Conservation (phyloP, 805 yeast species). For the Kockiozyma suomiensis region DNA sequence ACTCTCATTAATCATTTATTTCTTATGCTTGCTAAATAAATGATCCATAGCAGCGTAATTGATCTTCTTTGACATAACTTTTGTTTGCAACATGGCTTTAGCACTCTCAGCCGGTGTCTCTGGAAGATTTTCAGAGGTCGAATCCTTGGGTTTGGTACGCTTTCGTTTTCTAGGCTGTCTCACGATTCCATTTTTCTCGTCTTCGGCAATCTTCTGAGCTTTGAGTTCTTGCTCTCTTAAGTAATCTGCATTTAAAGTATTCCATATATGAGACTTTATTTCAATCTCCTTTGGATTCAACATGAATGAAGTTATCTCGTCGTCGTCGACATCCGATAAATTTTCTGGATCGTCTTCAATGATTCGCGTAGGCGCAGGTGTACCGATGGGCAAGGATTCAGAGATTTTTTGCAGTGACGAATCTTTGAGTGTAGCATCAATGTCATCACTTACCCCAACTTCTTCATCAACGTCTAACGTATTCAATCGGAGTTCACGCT, state of each 20-base stretch:
- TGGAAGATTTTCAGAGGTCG: slow-evolving; percentile 45
- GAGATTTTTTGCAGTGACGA: slow-evolving; percentile 35
- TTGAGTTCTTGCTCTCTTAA: slow-evolving; percentile 83
- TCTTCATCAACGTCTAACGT: slow-evolving; percentile 10
- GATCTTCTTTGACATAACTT: slow-evolving; percentile 82
- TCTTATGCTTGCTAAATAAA: slow-evolving; percentile 36
- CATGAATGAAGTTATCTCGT: slow-evolving; percentile 64
- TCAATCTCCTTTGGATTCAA: slow-evolving; percentile 60
- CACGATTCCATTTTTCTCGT: slow-evolving; percentile 74
- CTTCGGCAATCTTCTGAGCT: slow-evolving; percentile 81
- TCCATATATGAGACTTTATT: slow-evolving; percentile 84
- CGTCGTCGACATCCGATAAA: slow-evolving; percentile 80
- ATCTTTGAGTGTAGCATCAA: slow-evolving; percentile 38
- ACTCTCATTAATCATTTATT: too few relatives aligned
- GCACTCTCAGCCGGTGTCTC: slow-evolving; percentile 76
- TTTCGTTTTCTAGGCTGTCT: slow-evolving; percentile 51
- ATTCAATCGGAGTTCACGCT: slow-evolving; percentile 18
- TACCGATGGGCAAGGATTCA: slow-evolving; percentile 6
- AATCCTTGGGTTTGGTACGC: slow-evolving; percentile 39
- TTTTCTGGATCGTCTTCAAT: slow-evolving; percentile 60
- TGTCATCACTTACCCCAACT: slow-evolving; percentile 36
- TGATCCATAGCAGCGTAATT: slow-evolving; percentile 77
- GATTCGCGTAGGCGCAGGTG: slow-evolving; percentile 1
- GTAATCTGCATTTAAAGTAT: slow-evolving; percentile 83
- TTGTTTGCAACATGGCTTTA: slow-evolving; percentile 70